These are phyloP conservation scores for Prunus dulcis DNA, from an alignment of 306 rosid genomes.

Conservation along the genomic window DNA sequence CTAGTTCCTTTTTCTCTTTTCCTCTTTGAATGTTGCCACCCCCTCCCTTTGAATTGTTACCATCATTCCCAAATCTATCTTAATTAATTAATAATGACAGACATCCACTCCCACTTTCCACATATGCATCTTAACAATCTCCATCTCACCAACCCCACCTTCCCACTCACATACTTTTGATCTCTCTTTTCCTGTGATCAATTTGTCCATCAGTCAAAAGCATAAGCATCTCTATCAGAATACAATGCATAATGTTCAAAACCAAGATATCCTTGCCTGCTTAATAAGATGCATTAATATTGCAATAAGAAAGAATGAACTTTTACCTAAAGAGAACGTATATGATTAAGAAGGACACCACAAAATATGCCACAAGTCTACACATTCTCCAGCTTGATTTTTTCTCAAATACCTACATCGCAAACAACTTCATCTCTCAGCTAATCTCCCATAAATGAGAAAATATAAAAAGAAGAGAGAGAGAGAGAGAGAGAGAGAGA, in stretches of 20 bases:
- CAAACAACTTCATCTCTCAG: conserved; percentile 18
- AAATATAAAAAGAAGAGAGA: conserved; percentile 4
- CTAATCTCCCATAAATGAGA: conserved; percentile 7
- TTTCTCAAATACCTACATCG: conserved; percentile 82
- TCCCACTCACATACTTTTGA: not conserved
- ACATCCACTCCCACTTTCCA: not conserved
- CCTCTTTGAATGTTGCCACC: not conserved
- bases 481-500: not conserved
- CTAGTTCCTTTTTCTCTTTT: not conserved
- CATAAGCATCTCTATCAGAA: not conserved
- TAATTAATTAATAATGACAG: not conserved
- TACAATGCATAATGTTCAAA: not conserved
- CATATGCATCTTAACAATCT: not conserved
- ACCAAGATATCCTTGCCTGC: not conserved
- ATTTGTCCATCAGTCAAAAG: not conserved
- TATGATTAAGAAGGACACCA: conserved; percentile 53
- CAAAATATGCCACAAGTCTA: conserved; percentile 64
- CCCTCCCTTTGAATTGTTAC: not conserved
- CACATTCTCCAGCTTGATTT: conserved; percentile 69
- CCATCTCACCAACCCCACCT: not conserved
- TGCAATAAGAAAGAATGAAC: conserved; percentile 9
- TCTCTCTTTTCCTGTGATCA: not conserved
- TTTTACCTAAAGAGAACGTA: conserved; percentile 78
- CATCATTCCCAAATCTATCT: not conserved
- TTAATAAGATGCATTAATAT: not conserved